Evolutionary conservation across 805 yeast genomes (phyloP).

Genomic region (Candida montana): DNA sequence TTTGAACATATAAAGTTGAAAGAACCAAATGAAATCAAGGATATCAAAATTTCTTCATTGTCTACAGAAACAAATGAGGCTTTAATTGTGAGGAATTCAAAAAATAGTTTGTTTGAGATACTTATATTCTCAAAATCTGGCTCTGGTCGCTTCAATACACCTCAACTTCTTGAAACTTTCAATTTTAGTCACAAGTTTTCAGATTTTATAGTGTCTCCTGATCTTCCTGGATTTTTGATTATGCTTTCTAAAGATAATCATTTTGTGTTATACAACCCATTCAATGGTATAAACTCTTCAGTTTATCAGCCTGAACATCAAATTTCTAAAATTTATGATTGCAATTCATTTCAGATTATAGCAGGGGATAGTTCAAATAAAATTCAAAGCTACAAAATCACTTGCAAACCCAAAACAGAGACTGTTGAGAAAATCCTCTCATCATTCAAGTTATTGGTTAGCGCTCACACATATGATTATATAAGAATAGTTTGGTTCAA

Average conservation of each 20-base stretch:
- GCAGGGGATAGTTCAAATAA: slow-evolving; percentile 7
- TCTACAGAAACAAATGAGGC: slow-evolving; percentile 54
- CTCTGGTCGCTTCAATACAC: slow-evolving; percentile 26
- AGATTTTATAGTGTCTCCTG: slow-evolving; percentile 34
- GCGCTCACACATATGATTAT: slow-evolving; percentile 50
- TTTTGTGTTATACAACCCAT: slow-evolving; percentile 49
- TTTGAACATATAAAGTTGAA: slow-evolving; percentile 39
- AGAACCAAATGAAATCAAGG: slow-evolving; percentile 25
- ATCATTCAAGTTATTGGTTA: slow-evolving; percentile 48
- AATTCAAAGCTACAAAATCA: slow-evolving; percentile 28
- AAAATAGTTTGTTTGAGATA: slow-evolving; percentile 39
- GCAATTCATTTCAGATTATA: slow-evolving; percentile 15
- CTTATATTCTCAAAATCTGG: slow-evolving; percentile 40
- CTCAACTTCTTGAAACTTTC: slow-evolving; percentile 29
- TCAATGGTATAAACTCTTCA: slow-evolving; percentile 42
- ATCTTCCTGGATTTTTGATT: slow-evolving; percentile 39
- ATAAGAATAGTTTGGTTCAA: slow-evolving; percentile 63
- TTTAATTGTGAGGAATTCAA: slow-evolving; percentile 46
- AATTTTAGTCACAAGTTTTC: slow-evolving; percentile 27
- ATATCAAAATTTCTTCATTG: slow-evolving; percentile 35
- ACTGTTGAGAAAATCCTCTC: slow-evolving; percentile 42
- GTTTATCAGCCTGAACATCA: slow-evolving; percentile 15
- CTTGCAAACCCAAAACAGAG: slow-evolving; percentile 40
- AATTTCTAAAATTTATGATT: slow-evolving; percentile 8
- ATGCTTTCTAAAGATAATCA: slow-evolving; percentile 33